Conservation (phyloP, 805 yeast species). For the Soucietia sequanensis region DNA sequence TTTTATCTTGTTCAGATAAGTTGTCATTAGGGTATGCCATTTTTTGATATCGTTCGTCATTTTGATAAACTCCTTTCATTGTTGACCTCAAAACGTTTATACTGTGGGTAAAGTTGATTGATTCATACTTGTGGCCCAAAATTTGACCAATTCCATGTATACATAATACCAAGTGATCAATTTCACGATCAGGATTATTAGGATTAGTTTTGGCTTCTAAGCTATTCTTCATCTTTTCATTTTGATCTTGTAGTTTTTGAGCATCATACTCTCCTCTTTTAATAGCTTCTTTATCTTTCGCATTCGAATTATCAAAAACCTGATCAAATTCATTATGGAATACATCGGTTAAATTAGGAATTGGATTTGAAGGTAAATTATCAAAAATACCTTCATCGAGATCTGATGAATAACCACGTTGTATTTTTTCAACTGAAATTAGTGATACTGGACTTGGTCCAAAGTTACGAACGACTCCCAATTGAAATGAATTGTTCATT, state of each 20-base stretch:
- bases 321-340: conserved; percentile 27
- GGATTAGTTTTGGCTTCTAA: conserved; percentile 51
- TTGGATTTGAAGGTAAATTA: conserved; percentile 27
- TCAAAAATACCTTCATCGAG: conserved; percentile 30
- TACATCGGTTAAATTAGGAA: conserved; percentile 32
- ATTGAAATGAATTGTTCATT: conserved; percentile 38
- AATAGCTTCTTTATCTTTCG: conserved; percentile 14
- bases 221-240: conserved; percentile 40
- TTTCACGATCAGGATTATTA: conserved; percentile 26
- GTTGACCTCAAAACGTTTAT: conserved; percentile 63
- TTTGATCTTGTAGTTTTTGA: conserved; percentile 15
- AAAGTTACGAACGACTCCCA: conserved; percentile 34
- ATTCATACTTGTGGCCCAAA: conserved; percentile 72
- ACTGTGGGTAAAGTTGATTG: conserved; percentile 84
- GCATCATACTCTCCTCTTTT: conserved; percentile 8
- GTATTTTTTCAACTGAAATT: conserved; percentile 49
- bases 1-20: conserved; percentile 11
- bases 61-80: conserved; percentile 49
- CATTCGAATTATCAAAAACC: conserved; percentile 19
- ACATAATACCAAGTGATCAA: conserved; percentile 75
- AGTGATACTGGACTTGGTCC: conserved; percentile 33
- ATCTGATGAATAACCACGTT: conserved; percentile 48
- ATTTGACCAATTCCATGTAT: conserved; percentile 95
- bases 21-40: conserved; percentile 29
- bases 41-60: conserved; percentile 38